Evolutionary conservation across 2,329 filamentous ascomycete species (phyloP).

Genomic region (Phoma sp.): DNA sequence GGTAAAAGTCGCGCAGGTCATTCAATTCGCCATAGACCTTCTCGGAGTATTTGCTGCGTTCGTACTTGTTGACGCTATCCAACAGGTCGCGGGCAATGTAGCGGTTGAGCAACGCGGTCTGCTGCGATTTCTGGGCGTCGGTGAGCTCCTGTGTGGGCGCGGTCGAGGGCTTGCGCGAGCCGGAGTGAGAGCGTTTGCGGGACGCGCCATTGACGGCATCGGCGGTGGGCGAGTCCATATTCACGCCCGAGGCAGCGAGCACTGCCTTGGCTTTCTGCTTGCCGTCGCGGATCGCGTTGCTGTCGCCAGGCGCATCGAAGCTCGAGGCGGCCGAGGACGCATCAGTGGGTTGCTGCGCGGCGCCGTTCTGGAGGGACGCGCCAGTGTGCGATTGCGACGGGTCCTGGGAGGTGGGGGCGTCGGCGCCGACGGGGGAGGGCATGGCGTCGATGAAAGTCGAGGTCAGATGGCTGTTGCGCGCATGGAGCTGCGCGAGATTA

Average conservation of each 20-base stretch:
- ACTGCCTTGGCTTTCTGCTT: constrained; percentile 67
- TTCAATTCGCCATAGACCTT: constrained; percentile 68
- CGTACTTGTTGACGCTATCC: constrained; percentile 61
- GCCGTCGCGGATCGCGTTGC: constrained; percentile 60
- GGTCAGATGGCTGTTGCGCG: constrained; percentile 30
- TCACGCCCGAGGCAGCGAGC: constrained; percentile 59
- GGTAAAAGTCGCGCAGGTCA: constrained; percentile 34
- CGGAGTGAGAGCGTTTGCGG: constrained; percentile 66
- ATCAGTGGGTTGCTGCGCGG: constrained; percentile 42
- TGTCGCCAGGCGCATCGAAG: constrained; percentile 37
- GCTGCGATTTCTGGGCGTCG: constrained; percentile 42
- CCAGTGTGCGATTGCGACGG: constrained; percentile 32
- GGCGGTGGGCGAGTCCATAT: constrained; percentile 42
- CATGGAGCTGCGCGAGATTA: constrained; percentile 25
- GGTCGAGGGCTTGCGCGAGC: constrained; percentile 58
- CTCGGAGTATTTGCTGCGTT: constrained; percentile 57
- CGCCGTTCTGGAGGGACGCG: constrained; percentile 42
- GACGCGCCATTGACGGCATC: constrained; percentile 56
- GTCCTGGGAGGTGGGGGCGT: constrained; percentile 32
- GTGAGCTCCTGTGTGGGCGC: constrained; percentile 47
- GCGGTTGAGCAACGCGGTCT: constrained; percentile 62
- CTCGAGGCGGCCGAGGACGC: constrained; percentile 33
- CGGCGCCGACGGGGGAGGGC: constrained; percentile 43
- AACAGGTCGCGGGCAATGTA: constrained; percentile 70
- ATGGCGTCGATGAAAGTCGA: constrained; percentile 30